Conservation (phyloP, 2,329 filamentous ascomycete genomes). For the Talaromyces sp. region DNA sequence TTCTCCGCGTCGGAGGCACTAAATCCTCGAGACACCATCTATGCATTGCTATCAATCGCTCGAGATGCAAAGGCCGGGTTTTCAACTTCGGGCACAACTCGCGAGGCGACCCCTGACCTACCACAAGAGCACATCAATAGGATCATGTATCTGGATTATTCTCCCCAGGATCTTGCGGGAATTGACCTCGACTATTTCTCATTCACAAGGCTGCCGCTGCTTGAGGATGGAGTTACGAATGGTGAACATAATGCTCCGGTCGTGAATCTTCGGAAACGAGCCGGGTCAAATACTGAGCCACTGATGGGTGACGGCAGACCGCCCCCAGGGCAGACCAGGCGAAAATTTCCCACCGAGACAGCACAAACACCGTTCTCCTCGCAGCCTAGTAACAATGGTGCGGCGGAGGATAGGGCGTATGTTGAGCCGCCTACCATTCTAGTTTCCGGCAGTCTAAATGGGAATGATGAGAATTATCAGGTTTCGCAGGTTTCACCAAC, state of each 20-base stretch:
- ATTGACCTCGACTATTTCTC: not conserved
- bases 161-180: not conserved
- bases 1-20: constrained; percentile 21
- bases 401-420: not conserved
- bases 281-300: not conserved
- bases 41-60: constrained; percentile 21
- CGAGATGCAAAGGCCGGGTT: constrained; percentile 13
- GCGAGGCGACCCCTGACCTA: not conserved
- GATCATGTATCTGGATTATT: not conserved
- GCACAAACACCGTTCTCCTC: not conserved
- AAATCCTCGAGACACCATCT: constrained; percentile 19
- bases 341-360: not conserved
- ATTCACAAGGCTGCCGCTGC: not conserved
- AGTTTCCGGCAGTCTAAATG: not conserved
- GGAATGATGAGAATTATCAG: not conserved
- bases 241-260: not conserved
- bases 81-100: not conserved
- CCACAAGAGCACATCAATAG: not conserved
- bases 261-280: not conserved
- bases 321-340: not conserved
- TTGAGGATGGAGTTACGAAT: not conserved
- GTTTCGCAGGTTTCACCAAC: not conserved
- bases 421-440: not conserved
- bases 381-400: not conserved
- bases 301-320: not conserved